Conservation (phyloP, 78 protist genomes). For the Guillardia theta region DNA sequence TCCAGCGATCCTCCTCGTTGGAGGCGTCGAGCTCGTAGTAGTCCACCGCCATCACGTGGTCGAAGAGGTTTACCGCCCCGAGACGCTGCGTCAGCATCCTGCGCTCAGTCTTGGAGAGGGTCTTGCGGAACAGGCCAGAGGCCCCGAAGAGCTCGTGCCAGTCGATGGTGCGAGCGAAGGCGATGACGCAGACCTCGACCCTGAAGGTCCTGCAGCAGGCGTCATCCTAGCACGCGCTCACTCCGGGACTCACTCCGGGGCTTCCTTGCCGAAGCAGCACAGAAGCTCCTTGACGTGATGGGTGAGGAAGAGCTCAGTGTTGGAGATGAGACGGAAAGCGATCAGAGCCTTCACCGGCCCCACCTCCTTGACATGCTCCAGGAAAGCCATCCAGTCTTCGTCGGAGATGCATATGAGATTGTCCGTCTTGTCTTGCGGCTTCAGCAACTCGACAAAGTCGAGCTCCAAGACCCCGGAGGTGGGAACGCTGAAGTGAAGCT, state of each 20-base stretch:
- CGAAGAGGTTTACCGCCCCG: neutral
- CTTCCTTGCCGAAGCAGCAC: too few relatives aligned
- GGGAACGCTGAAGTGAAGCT: neutral
- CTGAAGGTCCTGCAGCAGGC: neutral
- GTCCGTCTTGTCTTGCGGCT: too few relatives aligned
- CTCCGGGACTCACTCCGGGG: too few relatives aligned
- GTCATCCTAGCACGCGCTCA: too few relatives aligned
- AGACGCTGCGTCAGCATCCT: neutral
- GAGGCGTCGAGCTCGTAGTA: slow-evolving; percentile 1
- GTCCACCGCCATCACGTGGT: neutral
- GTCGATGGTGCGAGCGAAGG: neutral
- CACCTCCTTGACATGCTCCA: too few relatives aligned
- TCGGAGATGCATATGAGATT: too few relatives aligned
- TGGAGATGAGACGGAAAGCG: too few relatives aligned
- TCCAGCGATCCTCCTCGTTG: neutral
- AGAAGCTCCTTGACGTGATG: too few relatives aligned
- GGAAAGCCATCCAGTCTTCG: too few relatives aligned
- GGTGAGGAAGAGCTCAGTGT: too few relatives aligned
- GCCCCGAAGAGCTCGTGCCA: neutral
- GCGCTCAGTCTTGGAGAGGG: neutral
- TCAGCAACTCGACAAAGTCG: neutral
- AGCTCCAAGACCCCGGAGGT: neutral
- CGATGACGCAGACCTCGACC: neutral
- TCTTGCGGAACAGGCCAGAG: neutral
- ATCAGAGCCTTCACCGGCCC: too few relatives aligned